Percentiles rank a stretch among this genome's conserved stretches.
Conservation (phyloP, 768 basidiomycete genomes). For the Serpula lacrymans region DNA sequence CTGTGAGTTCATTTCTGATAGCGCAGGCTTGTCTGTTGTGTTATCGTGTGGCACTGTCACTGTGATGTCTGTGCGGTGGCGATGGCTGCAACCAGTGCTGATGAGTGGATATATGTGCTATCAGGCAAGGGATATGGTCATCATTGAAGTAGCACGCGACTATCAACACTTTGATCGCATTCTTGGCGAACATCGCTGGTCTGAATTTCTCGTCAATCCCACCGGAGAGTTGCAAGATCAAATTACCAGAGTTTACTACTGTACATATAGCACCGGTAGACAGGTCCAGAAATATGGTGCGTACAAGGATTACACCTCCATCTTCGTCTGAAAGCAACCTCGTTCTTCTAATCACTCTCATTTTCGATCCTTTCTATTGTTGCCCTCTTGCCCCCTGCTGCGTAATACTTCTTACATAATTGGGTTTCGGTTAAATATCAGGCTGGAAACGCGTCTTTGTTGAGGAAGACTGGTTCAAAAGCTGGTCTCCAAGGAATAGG, state of each 20-base stretch:
- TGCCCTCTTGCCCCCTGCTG: not conserved
- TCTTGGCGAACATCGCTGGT: constrained; percentile 43
- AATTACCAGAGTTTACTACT: constrained; percentile 37
- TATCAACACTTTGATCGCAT: constrained; percentile 30
- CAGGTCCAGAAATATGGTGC: constrained; percentile 44
- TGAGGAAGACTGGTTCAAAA: constrained; percentile 40
- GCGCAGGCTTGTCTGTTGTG: too few relatives aligned
- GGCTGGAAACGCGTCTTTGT: constrained; percentile 48
- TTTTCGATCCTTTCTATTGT: not conserved
- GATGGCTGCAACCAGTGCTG: not conserved
- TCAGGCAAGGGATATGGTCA: constrained; percentile 43
- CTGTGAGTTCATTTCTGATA: constrained; percentile 28
- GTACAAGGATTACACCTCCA: constrained; percentile 8
- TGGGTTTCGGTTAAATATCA: constrained; percentile 12
- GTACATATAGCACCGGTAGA: constrained; percentile 33
- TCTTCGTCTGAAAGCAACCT: not conserved
- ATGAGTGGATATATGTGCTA: constrained; percentile 1
- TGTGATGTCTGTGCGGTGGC: not conserved
- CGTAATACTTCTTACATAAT: constrained; percentile 1
- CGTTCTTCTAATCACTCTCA: not conserved
- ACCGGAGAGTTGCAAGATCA: constrained; percentile 23
- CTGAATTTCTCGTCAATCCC: constrained; percentile 33
- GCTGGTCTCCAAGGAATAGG: constrained; percentile 23
- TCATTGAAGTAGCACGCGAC: constrained; percentile 37
- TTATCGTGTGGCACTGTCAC: too few relatives aligned